Conservation (phyloP, 192 early-diverging fungal genomes). For the Coemansia sp. region DNA sequence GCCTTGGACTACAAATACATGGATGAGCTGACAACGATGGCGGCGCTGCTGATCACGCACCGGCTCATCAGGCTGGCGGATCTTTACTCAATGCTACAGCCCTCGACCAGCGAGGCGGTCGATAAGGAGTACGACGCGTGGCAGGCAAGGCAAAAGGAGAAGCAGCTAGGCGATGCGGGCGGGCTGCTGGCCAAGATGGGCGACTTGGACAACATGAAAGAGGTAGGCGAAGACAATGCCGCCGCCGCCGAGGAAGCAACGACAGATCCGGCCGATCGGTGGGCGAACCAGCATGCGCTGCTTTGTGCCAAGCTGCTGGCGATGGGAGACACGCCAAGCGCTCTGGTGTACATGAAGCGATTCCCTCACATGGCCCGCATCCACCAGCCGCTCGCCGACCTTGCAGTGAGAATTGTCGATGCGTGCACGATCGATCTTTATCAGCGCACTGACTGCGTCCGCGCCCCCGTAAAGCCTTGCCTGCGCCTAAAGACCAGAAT, state of each 20-base stretch:
- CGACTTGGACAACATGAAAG: conserved; percentile 30
- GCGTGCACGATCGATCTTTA: conserved; percentile 30
- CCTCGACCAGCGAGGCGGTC: conserved; percentile 15
- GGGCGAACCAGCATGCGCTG: conserved; percentile 47
- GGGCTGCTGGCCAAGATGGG: conserved; percentile 40
- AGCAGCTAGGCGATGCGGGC: conserved; percentile 10
- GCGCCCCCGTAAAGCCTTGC: conserved; percentile 22
- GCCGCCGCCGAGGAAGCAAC: not conserved
- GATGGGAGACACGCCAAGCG: conserved; percentile 36
- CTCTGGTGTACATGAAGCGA: conserved; percentile 37
- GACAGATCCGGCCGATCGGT: conserved; percentile 4
- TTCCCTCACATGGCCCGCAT: conserved; percentile 40
- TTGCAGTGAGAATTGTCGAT: conserved; percentile 39
- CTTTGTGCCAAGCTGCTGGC: conserved; percentile 47
- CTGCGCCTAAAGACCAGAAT: conserved; percentile 2
- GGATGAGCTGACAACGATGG: conserved; percentile 49
- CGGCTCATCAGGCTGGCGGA: conserved; percentile 36
- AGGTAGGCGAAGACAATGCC: conserved; percentile 12
- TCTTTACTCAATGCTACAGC: conserved; percentile 37
- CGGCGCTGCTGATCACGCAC: conserved; percentile 47
- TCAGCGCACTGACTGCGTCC: conserved; percentile 35
- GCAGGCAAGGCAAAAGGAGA: conserved; percentile 31
- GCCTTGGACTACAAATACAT: conserved; percentile 27
- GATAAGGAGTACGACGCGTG: conserved; percentile 36
- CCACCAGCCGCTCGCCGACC: conserved; percentile 36